Evolutionary conservation across 352 stramenopile species (phyloP), one percentile per base, ranked within the genome.

Genomic region (Phytopythium cucurbitacearum): DNA sequence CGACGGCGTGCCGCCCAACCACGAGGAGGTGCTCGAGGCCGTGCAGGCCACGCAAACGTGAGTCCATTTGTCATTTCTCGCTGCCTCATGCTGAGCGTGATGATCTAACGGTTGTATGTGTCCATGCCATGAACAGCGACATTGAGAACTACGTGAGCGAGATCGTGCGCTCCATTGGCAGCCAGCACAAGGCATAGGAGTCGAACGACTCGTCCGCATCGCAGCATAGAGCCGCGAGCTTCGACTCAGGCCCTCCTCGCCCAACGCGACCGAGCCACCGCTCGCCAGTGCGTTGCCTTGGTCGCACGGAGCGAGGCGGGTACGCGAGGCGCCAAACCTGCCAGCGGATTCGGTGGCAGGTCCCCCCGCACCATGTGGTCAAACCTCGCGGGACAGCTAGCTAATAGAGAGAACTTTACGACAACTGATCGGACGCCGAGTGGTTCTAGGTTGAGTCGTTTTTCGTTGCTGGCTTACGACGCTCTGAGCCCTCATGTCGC

Each of bases 11-110:
- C 73, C 87, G 33, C 90, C 94, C 35, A 96, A 76, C 43, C 94
- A 98, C 71, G 75, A 91, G 40, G 94, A 98, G 77, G 94, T 98
- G 8, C 75, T 98, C 13, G 88, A 97, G 42, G 90, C 93, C 3
- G 93, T 80, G 7, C 61, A 87, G 48, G 65, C 79, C 32, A 87
- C 79, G n/a, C 76, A 94, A 49, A 55, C 21, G 21, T 28, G 21
- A 28, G 21, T 28, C 21, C 21, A 28, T 28, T 28, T 28, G 21
- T 28, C 21, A 28, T 28, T 28, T 28, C 21, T 28, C 21, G 21
- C 21, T 28, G 21, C 21, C 21, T 28, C 21, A 28, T 28, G 21
- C 63, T 76, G 57, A 62, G 67, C 40, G 60, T 70, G 57, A 59
- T 76, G 39, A 76, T 76, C 36, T 28, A 28, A 28, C 21, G 21